Percentiles rank a stretch among this genome's conserved stretches.
These are phyloP conservation scores for Zygoascus ofunaensis DNA, from an alignment of 805 yeast genomes.

Conservation along the genomic window DNA sequence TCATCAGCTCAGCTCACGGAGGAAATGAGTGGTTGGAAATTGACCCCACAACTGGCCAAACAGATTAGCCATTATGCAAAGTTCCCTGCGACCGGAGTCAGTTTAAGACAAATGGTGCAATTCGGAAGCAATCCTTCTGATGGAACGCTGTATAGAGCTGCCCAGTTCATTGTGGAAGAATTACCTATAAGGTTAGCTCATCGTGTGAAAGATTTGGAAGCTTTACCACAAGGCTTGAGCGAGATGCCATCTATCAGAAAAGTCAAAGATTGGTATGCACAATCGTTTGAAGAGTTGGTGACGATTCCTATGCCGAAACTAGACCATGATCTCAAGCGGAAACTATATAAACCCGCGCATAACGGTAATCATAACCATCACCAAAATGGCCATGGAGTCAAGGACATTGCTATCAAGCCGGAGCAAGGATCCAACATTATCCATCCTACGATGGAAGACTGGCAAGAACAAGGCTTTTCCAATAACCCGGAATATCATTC, in stretches of 20 bases:
- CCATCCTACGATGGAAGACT: slow-evolving; percentile 17
- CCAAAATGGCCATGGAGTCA: slow-evolving; percentile 8
- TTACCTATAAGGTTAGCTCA: slow-evolving; percentile 80
- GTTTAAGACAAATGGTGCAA: slow-evolving; percentile 82
- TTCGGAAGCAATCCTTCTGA: slow-evolving; percentile 74
- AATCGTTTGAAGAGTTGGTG: slow-evolving; percentile 73
- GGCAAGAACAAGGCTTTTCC: slow-evolving; percentile 18
- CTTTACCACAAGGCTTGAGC: slow-evolving; percentile 64
- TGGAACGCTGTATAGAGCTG: slow-evolving; percentile 72
- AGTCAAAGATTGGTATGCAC: slow-evolving; percentile 85
- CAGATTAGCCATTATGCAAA: slow-evolving; percentile 57
- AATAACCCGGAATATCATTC: slow-evolving; percentile 10
- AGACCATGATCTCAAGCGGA: slow-evolving; percentile 29
- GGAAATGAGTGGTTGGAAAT: slow-evolving; percentile 21
- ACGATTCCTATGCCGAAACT: slow-evolving; percentile 50
- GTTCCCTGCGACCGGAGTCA: slow-evolving; percentile 75
- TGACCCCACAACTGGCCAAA: slow-evolving; percentile 38
- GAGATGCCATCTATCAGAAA: slow-evolving; percentile 65
- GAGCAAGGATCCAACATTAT: slow-evolving; percentile 19
- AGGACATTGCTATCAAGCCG: slow-evolving; percentile 27
- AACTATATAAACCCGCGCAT: slow-evolving; percentile 21
- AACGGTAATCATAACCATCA: neutral
- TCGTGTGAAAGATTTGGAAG: slow-evolving; percentile 74
- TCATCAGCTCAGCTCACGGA: no score
- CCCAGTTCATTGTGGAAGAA: slow-evolving; percentile 77